phyloP scores from a whole-genome alignment of 306 rosid species.

The Leucaena leucocephala region DNA sequence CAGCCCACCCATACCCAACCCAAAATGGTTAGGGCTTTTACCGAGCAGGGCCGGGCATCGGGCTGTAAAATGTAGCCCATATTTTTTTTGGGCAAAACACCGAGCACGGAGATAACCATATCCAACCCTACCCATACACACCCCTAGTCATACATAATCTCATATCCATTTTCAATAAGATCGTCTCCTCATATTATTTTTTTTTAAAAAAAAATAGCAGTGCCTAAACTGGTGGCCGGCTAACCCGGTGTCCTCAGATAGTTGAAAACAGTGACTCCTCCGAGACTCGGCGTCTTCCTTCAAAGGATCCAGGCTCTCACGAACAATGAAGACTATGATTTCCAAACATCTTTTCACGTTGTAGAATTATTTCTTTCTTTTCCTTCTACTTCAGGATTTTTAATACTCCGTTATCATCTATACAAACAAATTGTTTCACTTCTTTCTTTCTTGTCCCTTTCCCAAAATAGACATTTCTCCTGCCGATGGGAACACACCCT shows the following conservation, averaged over 20 bases:
- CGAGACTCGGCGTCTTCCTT: not conserved
- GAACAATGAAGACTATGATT: not conserved
- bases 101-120: too few relatives aligned
- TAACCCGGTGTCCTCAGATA: not conserved
- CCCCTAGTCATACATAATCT: too few relatives aligned
- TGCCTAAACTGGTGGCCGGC: not conserved
- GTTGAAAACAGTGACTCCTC: not conserved
- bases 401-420: not conserved
- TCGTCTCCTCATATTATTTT: too few relatives aligned
- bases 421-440: too few relatives aligned
- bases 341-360: not conserved
- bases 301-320: not conserved
- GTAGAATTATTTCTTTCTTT: not conserved
- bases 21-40: too few relatives aligned
- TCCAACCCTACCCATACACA: too few relatives aligned
- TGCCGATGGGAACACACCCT: not conserved
- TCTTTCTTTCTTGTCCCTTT: not conserved
- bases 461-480: constrained; percentile 28
- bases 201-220: too few relatives aligned
- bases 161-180: too few relatives aligned
- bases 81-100: too few relatives aligned
- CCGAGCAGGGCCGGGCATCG: too few relatives aligned
- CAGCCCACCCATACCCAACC: too few relatives aligned
- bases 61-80: too few relatives aligned
- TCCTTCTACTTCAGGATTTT: not conserved